Evolutionary conservation across 768 basidiomycete species (phyloP).

Genomic region (Amanita fuliginea): DNA sequence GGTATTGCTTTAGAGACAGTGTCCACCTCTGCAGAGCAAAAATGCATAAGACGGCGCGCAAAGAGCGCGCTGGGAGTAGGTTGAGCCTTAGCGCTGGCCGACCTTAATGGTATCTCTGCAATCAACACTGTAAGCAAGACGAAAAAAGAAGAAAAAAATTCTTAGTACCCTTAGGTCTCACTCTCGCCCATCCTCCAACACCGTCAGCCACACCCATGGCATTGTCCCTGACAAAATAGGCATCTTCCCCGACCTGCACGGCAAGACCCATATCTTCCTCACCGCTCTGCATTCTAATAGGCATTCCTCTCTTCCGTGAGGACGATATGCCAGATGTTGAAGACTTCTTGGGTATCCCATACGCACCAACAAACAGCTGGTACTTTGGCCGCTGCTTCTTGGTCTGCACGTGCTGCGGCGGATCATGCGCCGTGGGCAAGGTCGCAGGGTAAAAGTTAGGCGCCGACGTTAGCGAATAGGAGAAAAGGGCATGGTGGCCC

Average conservation of each 20-base stretch:
- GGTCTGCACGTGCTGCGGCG: slow-evolving; percentile 14
- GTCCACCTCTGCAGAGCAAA: slow-evolving; percentile 54
- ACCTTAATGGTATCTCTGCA: slow-evolving; percentile 4
- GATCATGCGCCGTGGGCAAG: slow-evolving; percentile 15
- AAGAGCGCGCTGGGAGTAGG: slow-evolving; percentile 42
- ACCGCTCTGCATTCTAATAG: slow-evolving; percentile 17
- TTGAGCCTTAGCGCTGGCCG: slow-evolving; percentile 12
- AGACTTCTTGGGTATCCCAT: slow-evolving; percentile 68
- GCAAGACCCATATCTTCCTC: slow-evolving; percentile 32
- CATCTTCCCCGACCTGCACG: slow-evolving; percentile 86
- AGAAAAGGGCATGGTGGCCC: slow-evolving; percentile 11
- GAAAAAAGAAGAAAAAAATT: neutral
- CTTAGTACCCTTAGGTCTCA: slow-evolving; percentile 22
- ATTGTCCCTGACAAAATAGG: slow-evolving; percentile 73
- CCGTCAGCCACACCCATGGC: slow-evolving; percentile 94
- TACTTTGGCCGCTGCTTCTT: slow-evolving; percentile 23
- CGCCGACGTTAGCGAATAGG: slow-evolving; percentile 22
- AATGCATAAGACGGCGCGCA: slow-evolving; percentile 79
- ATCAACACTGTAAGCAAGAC: neutral
- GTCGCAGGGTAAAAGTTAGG: slow-evolving; percentile 18
- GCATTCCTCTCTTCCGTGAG: slow-evolving; percentile 12
- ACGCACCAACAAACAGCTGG: slow-evolving; percentile 67
- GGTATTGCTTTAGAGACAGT: slow-evolving; percentile 7
- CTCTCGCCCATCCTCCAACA: slow-evolving; percentile 80
- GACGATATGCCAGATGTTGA: slow-evolving; percentile 8